Evolutionary conservation across 2,329 filamentous ascomycete species (phyloP).

Genomic region (Monosporascus cannonballus): DNA sequence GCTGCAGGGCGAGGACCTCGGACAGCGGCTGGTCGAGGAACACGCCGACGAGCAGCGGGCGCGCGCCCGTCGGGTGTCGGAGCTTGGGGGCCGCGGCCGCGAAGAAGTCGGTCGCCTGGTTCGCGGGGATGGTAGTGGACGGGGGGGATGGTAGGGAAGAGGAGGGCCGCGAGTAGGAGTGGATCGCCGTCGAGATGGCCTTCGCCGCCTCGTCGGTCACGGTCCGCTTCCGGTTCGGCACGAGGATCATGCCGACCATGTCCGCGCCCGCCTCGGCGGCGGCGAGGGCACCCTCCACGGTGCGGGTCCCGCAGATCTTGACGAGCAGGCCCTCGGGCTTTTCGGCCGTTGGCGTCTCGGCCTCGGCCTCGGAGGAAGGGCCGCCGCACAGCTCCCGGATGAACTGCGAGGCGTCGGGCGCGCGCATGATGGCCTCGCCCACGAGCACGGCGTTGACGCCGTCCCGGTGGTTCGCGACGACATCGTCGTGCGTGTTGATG

Average conservation of each 20-base stretch:
- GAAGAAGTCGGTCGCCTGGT: conserved; percentile 63
- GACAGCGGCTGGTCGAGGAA: conserved; percentile 86
- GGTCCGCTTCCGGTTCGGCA: conserved; percentile 71
- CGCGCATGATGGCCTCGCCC: conserved; percentile 92
- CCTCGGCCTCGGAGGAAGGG: conserved; percentile 23
- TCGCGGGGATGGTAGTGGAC: conserved; percentile 20
- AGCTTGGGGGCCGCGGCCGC: conserved; percentile 42
- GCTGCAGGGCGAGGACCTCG: conserved; percentile 75
- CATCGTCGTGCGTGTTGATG: conserved; percentile 83
- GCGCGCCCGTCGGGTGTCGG: conserved; percentile 33
- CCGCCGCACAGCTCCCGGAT: conserved; percentile 76
- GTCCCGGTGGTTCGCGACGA: conserved; percentile 78
- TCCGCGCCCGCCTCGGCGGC: conserved; percentile 87
- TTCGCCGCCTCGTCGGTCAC: conserved; percentile 73
- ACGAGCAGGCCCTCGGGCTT: conserved; percentile 56
- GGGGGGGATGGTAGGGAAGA: conserved; percentile 20
- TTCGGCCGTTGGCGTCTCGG: neutral
- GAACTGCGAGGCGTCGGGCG: conserved; percentile 74
- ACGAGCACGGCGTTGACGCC: conserved; percentile 91
- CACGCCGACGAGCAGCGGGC: conserved; percentile 82
- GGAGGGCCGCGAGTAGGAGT: conserved; percentile 39
- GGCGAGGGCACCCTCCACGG: conserved; percentile 68
- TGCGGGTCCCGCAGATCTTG: conserved; percentile 93
- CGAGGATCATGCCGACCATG: conserved; percentile 87
- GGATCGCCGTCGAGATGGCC: conserved; percentile 74